Conservation (phyloP, 1,284 basidiomycete genomes). For the Boletus semigastroideus region DNA sequence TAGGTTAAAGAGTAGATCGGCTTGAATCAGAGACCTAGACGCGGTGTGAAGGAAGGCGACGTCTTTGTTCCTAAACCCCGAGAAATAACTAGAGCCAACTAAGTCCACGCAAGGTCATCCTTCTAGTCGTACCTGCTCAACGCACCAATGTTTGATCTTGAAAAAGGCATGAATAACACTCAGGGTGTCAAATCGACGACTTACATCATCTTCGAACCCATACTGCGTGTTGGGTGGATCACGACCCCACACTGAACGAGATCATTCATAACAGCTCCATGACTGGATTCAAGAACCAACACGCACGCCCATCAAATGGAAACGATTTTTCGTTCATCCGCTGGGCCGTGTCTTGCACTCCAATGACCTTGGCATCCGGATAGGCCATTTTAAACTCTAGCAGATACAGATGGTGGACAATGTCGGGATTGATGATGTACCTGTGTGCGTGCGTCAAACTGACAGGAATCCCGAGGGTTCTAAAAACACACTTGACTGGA, state of each 20-base stretch:
- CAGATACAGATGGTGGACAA: constrained; percentile 66
- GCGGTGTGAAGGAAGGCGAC: constrained; percentile 84
- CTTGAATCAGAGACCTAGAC: constrained; percentile 80
- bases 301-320: constrained; percentile 61
- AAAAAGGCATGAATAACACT: constrained; percentile 1
- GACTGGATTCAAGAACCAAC: not conserved
- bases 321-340: constrained; percentile 43
- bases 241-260: constrained; percentile 56
- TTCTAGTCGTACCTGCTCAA: not conserved
- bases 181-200: constrained; percentile 13
- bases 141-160: constrained; percentile 64
- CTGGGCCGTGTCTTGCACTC: constrained; percentile 55
- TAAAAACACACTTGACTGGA: constrained; percentile 58
- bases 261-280: not conserved
- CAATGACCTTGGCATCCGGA: constrained; percentile 75
- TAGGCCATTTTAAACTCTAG: constrained; percentile 75
- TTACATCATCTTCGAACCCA: constrained; percentile 82
- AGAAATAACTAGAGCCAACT: constrained; percentile 61
- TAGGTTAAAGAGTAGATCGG: constrained; percentile 90
- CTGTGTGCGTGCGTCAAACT: constrained; percentile 33
- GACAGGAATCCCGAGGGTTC: not conserved
- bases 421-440: constrained; percentile 66
- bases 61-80: constrained; percentile 83
- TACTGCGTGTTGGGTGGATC: constrained; percentile 66
- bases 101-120: not conserved